phyloP scores from a whole-genome alignment of 306 rosid genomes.

The Quercus alba region DNA sequence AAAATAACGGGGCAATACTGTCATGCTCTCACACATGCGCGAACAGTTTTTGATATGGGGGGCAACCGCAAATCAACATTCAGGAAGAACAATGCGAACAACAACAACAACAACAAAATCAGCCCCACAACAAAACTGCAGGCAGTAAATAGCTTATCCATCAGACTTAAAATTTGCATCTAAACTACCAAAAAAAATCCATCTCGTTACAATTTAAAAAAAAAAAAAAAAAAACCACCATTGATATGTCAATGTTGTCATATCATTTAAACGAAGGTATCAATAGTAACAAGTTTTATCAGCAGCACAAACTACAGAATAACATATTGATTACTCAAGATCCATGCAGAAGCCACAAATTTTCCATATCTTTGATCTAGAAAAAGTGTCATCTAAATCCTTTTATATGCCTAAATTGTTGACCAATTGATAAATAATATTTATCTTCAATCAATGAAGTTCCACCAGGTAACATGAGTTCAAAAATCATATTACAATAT shows the following conservation, averaged over 20 bases:
- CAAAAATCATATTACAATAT: background rate
- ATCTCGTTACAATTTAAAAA: too few relatives aligned
- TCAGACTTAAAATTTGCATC: background rate
- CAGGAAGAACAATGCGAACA: background rate
- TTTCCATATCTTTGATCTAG: background rate
- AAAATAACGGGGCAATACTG: background rate
- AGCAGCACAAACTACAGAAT: background rate
- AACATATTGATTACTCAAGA: background rate
- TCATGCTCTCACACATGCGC: background rate
- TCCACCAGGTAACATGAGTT: constrained; percentile 2
- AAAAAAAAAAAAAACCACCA: background rate
- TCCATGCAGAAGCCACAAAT: background rate
- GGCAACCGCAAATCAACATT: background rate
- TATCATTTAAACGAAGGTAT: background rate
- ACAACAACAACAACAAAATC: background rate
- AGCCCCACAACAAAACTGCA: background rate
- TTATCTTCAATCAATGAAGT: constrained; percentile 9
- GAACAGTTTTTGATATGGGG: background rate
- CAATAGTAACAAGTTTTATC: background rate
- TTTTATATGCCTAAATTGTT: background rate
- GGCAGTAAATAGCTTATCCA: background rate
- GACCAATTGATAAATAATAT: background rate
- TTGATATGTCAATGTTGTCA: background rate
- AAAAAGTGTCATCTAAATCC: background rate
- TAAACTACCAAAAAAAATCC: background rate